These are phyloP conservation scores for Reutealis trisperma DNA, from an alignment of 345 rosid species.

Conservation along the genomic window DNA sequence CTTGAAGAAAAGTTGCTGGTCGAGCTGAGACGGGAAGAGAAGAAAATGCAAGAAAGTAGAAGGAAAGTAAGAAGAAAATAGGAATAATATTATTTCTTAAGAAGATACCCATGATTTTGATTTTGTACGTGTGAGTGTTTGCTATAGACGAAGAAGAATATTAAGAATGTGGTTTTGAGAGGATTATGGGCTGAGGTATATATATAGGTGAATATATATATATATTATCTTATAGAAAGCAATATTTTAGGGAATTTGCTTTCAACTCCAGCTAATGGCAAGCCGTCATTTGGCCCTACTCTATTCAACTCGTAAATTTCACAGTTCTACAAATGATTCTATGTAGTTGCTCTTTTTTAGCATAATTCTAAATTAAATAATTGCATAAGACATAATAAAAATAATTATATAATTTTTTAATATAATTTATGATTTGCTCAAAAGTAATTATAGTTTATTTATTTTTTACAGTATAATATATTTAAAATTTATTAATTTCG, in stretches of 20 bases:
- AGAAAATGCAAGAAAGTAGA: conserved; percentile 30
- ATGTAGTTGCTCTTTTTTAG: too few relatives aligned
- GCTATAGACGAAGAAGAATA: neutral
- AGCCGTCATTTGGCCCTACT: conserved; percentile 63
- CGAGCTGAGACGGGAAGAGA: conserved; percentile 42
- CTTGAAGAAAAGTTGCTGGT: conserved; percentile 61
- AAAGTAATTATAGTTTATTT: too few relatives aligned
- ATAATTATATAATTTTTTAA: too few relatives aligned
- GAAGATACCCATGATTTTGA: neutral
- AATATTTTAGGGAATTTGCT: conserved; percentile 39
- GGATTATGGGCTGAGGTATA: neutral
- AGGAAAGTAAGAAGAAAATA: conserved; percentile 20
- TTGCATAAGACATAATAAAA: too few relatives aligned
- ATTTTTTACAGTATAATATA: too few relatives aligned
- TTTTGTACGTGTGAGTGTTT: neutral
- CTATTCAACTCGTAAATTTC: neutral
- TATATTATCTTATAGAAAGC: conserved; percentile 31
- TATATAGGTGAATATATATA: conserved; percentile 13
- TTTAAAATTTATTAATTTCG: too few relatives aligned
- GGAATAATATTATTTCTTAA: neutral
- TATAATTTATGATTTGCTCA: too few relatives aligned
- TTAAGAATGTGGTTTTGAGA: neutral
- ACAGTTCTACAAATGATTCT: too few relatives aligned
- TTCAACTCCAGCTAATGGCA: conserved; percentile 77
- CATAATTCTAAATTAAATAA: too few relatives aligned